These are phyloP conservation scores for Volvariella volvacea DNA, from an alignment of 1,284 basidiomycete species.

Conservation along the genomic window DNA sequence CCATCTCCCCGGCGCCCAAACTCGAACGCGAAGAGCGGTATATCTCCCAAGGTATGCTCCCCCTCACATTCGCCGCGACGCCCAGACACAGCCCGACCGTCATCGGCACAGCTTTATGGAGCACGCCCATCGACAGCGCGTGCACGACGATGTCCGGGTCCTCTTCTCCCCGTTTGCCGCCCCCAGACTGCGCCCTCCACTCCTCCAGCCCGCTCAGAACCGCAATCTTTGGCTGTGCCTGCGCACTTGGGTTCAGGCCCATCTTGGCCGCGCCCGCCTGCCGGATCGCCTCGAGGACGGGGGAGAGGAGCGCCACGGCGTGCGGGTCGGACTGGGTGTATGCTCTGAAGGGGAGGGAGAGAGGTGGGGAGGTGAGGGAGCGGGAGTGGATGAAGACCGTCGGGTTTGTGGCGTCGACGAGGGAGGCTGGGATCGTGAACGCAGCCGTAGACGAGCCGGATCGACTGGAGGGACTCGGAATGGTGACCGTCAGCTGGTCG, in stretches of 20 bases:
- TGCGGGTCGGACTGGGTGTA: constrained; percentile 16
- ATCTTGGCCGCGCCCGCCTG: constrained; percentile 50
- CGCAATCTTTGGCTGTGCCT: constrained; percentile 70
- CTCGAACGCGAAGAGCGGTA: not conserved
- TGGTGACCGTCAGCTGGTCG: constrained; percentile 34
- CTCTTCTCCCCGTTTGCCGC: constrained; percentile 15
- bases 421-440: constrained; percentile 33
- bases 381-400: constrained; percentile 51
- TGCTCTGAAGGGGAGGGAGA: constrained; percentile 31
- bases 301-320: constrained; percentile 20
- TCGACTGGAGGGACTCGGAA: too few relatives aligned
- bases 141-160: constrained; percentile 50
- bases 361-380: constrained; percentile 31
- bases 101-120: constrained; percentile 71
- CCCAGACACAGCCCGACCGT: constrained; percentile 68
- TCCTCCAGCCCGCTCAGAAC: constrained; percentile 31
- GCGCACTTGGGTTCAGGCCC: constrained; percentile 54
- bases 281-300: constrained; percentile 46
- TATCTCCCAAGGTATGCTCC: constrained; percentile 47
- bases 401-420: constrained; percentile 72
- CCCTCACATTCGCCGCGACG: constrained; percentile 48
- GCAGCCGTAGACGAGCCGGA: constrained; percentile 7
- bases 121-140: constrained; percentile 65
- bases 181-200: constrained; percentile 9
- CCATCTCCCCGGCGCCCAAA: constrained; percentile 15